A percentile compares a stretch with the other conserved stretches of the same genome.
Evolutionary conservation across 2,329 filamentous ascomycete species (phyloP).

Genomic region (Nakataea oryzae): DNA sequence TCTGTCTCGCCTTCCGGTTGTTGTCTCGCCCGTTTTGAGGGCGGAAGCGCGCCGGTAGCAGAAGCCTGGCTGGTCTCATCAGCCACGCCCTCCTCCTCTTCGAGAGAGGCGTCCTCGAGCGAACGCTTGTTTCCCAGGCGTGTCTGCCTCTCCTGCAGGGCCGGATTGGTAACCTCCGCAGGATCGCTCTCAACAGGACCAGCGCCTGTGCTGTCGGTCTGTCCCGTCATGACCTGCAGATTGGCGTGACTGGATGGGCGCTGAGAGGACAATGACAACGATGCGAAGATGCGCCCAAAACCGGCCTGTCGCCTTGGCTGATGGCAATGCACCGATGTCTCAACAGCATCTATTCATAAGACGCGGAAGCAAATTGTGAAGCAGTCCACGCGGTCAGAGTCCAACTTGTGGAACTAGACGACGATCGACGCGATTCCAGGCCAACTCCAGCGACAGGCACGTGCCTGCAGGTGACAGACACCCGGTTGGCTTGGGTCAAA

Average conservation of each 20-base stretch:
- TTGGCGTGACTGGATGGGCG: neutral
- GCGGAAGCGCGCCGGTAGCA: neutral
- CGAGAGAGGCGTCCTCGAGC: neutral
- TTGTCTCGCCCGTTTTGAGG: neutral
- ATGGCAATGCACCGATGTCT: too few species aligned
- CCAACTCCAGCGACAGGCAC: neutral
- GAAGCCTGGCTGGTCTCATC: neutral
- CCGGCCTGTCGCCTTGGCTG: too few species aligned
- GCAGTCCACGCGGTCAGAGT: neutral
- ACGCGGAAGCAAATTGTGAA: neutral
- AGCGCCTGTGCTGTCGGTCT: neutral
- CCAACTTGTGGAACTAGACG: neutral
- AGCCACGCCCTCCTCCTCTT: neutral
- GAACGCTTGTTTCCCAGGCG: neutral
- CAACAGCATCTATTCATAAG: neutral
- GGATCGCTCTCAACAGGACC: too few species aligned
- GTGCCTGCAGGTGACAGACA: neutral
- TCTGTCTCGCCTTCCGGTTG: neutral
- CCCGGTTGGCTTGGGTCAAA: neutral
- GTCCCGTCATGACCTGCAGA: neutral
- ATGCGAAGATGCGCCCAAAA: neutral
- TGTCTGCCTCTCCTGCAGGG: neutral
- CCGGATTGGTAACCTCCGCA: neutral
- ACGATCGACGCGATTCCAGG: neutral
- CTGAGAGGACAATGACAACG: neutral